These are phyloP conservation scores for Xylaria curta DNA, from an alignment of 495 filamentous ascomycete genomes.

Conservation along the genomic window DNA sequence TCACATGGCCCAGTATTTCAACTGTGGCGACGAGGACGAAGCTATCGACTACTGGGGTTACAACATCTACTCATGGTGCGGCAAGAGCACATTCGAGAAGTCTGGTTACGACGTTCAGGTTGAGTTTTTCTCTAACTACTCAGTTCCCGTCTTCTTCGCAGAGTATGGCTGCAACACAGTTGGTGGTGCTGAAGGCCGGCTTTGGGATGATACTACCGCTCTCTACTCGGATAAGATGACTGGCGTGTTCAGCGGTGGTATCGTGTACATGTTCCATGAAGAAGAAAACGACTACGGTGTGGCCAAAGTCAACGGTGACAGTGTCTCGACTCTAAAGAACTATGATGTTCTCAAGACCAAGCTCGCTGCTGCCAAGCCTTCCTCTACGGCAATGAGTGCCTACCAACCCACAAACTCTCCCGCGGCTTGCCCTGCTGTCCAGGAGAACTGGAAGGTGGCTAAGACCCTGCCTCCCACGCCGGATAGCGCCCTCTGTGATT, in stretches of 20 bases:
- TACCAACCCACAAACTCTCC: conserved; percentile 82
- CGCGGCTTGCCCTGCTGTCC: conserved; percentile 74
- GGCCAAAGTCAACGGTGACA: conserved; percentile 65
- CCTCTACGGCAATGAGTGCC: conserved; percentile 62
- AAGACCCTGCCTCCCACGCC: conserved; percentile 78
- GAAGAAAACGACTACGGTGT: conserved; percentile 91
- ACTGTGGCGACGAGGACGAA: conserved; percentile 71
- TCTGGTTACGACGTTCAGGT: conserved; percentile 84
- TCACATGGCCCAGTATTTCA: conserved; percentile 86
- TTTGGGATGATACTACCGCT: conserved; percentile 84
- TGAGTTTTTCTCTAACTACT: conserved; percentile 83
- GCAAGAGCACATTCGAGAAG: conserved; percentile 69
- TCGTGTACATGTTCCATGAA: conserved; percentile 98
- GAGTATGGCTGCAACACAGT: conserved; percentile 92
- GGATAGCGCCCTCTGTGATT: conserved; percentile 74
- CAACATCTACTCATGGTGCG: conserved; percentile 99
- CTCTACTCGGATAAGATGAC: conserved; percentile 85
- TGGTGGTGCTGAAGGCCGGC: conserved; percentile 66
- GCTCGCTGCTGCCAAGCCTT: conserved; percentile 72
- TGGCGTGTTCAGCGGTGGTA: conserved; percentile 86
- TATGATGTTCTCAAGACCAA: conserved; percentile 75
- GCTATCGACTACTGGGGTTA: conserved; percentile 97
- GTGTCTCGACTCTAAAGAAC: conserved; percentile 69
- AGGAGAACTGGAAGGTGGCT: conserved; percentile 70
- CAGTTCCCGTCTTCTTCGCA: conserved; percentile 93